Evolutionary conservation across 345 rosid genomes (phyloP).

Genomic region (Excoecaria cochinchinensis): DNA sequence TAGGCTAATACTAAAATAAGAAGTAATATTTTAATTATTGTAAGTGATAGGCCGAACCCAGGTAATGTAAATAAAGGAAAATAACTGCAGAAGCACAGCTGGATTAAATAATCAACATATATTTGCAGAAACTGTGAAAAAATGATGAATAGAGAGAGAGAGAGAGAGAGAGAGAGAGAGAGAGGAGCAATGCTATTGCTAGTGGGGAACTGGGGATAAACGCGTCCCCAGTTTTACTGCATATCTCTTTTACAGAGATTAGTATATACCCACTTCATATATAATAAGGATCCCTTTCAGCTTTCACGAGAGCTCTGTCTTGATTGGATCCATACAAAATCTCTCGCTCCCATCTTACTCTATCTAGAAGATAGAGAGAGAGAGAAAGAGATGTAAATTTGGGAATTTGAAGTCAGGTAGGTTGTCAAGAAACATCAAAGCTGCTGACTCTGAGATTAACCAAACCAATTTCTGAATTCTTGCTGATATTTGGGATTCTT

Average conservation of each 20-base stretch:
- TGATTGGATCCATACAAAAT: conserved; percentile 59
- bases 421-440: background rate
- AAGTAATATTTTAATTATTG: background rate
- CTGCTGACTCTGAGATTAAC: background rate
- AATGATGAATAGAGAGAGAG: too few relatives aligned
- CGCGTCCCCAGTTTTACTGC: background rate
- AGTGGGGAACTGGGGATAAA: background rate
- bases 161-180: background rate
- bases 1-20: background rate
- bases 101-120: background rate
- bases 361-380: background rate
- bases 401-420: background rate
- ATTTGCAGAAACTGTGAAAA: too few relatives aligned
- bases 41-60: background rate
- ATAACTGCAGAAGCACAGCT: background rate
- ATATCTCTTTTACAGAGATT: background rate
- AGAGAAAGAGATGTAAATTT: background rate
- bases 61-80: too few relatives aligned
- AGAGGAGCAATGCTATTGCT: background rate
- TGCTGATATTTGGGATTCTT: conserved; percentile 28
- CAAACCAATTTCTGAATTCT: conserved; percentile 19
- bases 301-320: conserved; percentile 39
- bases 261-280: background rate
- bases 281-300: conserved; percentile 14
- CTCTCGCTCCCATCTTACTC: conserved; percentile 14